Base-by-base conservation (phyloP, 169 alveolate genomes). In the Cryptosporidium baileyi region DNA sequence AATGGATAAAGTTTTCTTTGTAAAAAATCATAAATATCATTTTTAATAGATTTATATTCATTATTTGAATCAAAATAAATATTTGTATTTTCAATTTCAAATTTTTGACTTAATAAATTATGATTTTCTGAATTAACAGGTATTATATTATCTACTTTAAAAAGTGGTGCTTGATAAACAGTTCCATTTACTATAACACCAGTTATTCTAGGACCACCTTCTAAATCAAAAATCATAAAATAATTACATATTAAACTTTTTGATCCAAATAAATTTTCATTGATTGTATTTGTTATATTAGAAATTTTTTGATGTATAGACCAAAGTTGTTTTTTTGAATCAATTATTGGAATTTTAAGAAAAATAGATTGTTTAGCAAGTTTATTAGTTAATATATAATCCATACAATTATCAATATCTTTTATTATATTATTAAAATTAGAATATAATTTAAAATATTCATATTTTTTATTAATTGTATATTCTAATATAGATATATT, bases 141-240 rank as follows among this genome's bases (percentile, higher is more conserved):
- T 34, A 7, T 63, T 28, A 22, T 13, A 47, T 4, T 30, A 22
- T 26, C 40, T n/a, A 54, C 24, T 24, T 52, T 34, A 74, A 54
- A 74, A 6, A 74, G 9, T n/a, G 85, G 85, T 38, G 85, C 85
- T 54, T 74, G 85, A 74, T 74, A 74, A 5, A 36, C 63, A 3
- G 62, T 52, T 3, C 57, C 67, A 24, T 74, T 74, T 13, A 74
- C 19, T 22, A 74, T 17, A 36, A 74, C 85, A 24, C 85, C 85
- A 19, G 85, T 74, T 22, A 74, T 41, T 36, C 43, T 74, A 38
- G 85, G 85, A 17, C 85, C 59, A 54, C 85, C 85, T 38, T 51
- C 65, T 32, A 54, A 7, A 54, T 74, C 85, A 3, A 52, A 28
- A 22, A 40, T 34, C 32, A 57, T 36, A 22, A 51, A 74, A 57